Evolutionary conservation across 176 grass and related monocot genomes (phyloP), one percentile per base, ranked within the genome.

Genomic region (Eremochloa ophiuroides): DNA sequence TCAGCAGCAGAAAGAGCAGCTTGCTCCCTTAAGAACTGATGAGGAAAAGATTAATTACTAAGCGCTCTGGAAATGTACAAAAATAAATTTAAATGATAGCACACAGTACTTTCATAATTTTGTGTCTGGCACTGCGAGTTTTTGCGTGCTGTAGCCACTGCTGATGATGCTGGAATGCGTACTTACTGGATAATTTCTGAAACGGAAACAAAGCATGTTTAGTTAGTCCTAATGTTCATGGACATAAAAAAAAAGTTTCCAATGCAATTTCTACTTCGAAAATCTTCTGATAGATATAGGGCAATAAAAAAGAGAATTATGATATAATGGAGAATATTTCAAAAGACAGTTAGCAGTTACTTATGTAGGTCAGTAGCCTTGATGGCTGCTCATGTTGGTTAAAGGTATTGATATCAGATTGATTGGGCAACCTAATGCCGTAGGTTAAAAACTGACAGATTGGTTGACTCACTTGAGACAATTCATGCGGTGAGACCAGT

Each of bases 91-190:
- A 25, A 37, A 71, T 73, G 56, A 33, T 33, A 64, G 73, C 40
- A 47, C 70, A 83, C 85, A 30, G n/a, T 93, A 98, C 96, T 89
- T 95, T 98, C 88, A 91, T 84, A 64, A 98, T 95, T 87, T 98
- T 98, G 93, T 98, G 92, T 59, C 91, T 90, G 78, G 96, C 93
- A 85, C 96, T 93, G 55, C 88, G 92, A 28, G 96, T 98, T 85
- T 95, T 98, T 75, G 93, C 96, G 70, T 95, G 88, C 27, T 91
- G 88, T 23, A 95, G 81, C 96, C 96, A 98, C 84, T 95, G 86
- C 72, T 89, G 83, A 78, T 98, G 96, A 75, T 53, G 82, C 80
- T 95, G 82, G 91, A 84, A 98, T 84, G 93, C 96, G 82, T 88
- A 93, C 89, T 98, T 94, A 77, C 82, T 88, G 66, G 93, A 89